Conservation (phyloP, 345 rosid species). For the Passiflora organensis region DNA sequence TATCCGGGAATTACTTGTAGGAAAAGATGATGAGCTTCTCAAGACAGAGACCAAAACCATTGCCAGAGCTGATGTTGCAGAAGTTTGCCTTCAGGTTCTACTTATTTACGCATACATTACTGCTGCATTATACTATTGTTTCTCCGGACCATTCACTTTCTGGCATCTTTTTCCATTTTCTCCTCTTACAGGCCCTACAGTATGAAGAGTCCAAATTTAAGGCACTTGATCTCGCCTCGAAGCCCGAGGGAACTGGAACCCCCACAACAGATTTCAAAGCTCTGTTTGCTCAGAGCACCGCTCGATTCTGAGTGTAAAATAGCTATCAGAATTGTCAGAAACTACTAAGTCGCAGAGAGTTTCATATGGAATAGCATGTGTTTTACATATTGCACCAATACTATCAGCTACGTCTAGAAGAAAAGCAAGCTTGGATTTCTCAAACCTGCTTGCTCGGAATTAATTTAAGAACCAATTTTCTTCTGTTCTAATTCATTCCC, state of each 20-base stretch:
- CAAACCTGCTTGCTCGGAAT: too few relatives aligned
- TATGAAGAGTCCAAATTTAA: conserved; percentile 68
- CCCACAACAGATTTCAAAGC: conserved; percentile 88
- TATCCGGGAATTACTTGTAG: conserved; percentile 66
- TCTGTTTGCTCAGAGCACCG: conserved; percentile 58
- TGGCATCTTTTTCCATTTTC: conserved; percentile 2
- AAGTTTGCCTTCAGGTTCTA: conserved; percentile 74
- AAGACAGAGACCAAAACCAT: conserved; percentile 74
- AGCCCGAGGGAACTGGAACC: conserved; percentile 75
- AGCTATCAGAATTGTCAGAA: neutral
- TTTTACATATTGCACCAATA: conserved; percentile 1
- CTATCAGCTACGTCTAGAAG: neutral
- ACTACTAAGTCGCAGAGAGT: too few relatives aligned
- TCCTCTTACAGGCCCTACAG: conserved; percentile 53
- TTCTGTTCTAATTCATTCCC: too few relatives aligned
- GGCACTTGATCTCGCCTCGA: conserved; percentile 91
- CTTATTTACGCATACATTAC: conserved; percentile 1
- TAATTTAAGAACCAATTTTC: neutral
- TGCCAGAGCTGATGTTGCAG: conserved; percentile 79
- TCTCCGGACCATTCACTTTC: neutral
- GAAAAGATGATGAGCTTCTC: conserved; percentile 94
- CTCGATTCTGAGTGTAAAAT: conserved; percentile 46
- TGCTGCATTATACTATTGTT: neutral
- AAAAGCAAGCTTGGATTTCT: too few relatives aligned
- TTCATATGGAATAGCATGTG: neutral